Percentiles rank a stretch among this genome's conserved stretches.
These are phyloP conservation scores for Ciborinia camelliae DNA, from an alignment of 2,329 filamentous ascomycete genomes.

Conservation along the genomic window DNA sequence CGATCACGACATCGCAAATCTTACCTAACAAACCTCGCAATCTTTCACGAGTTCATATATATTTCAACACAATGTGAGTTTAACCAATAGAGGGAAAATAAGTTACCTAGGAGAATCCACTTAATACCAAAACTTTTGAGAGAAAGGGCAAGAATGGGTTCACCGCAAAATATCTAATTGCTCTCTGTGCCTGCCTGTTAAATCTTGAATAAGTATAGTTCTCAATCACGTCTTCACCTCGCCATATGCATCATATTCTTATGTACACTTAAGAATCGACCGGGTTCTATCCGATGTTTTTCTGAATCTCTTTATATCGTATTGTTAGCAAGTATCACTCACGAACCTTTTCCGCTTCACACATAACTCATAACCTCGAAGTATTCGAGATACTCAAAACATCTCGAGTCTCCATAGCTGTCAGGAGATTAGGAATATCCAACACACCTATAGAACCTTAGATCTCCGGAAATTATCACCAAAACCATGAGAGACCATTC, in stretches of 20 bases:
- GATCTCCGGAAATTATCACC: no score
- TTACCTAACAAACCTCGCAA: slow-evolving; percentile 1
- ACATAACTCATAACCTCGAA: background rate
- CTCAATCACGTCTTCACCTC: slow-evolving; percentile 7
- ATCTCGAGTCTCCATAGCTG: background rate
- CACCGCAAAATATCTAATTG: background rate
- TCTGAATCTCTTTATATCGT: background rate
- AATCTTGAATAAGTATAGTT: background rate
- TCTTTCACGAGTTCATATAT: background rate
- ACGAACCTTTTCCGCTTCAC: background rate
- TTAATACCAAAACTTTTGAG: background rate
- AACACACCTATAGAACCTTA: background rate
- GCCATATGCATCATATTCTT: background rate
- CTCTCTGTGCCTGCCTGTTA: background rate
- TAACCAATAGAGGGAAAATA: background rate
- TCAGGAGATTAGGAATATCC: background rate
- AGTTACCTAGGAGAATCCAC: slow-evolving; percentile 10
- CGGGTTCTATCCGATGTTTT: background rate
- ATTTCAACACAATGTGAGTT: background rate
- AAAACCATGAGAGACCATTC: slow-evolving; percentile 3
- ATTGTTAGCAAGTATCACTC: background rate
- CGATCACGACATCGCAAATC: slow-evolving; percentile 14
- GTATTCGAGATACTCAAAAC: background rate
- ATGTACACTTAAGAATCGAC: background rate
- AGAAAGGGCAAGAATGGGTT: background rate